phyloP scores from a whole-genome alignment of 768 basidiomycete species.

The Suillus variegatus region DNA sequence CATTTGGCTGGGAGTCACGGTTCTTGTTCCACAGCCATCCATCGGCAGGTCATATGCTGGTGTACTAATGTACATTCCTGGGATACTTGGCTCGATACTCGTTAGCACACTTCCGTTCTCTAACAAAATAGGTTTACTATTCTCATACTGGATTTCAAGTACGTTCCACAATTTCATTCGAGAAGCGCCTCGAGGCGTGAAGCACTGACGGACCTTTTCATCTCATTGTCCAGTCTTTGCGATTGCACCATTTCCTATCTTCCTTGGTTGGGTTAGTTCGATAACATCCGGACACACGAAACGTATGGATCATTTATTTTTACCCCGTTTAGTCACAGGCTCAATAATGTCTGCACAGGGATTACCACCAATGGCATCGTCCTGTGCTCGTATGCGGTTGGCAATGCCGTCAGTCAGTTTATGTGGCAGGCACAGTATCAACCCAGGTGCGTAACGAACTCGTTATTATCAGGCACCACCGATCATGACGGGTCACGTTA shows the following conservation, averaged over 20 bases:
- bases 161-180: slow-evolving; percentile 23
- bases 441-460: slow-evolving; percentile 50
- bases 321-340: background rate
- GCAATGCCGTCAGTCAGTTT: slow-evolving; percentile 74
- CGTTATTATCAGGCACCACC: background rate
- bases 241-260: slow-evolving; percentile 65
- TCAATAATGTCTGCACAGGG: slow-evolving; percentile 35
- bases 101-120: slow-evolving; percentile 63
- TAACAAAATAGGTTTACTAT: slow-evolving; percentile 69
- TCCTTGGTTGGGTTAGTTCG: slow-evolving; percentile 71
- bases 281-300: slow-evolving; percentile 75
- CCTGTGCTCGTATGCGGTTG: slow-evolving; percentile 71
- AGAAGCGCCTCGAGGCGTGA: slow-evolving; percentile 4
- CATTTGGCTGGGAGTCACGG: slow-evolving; percentile 46
- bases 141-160: slow-evolving; percentile 78
- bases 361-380: slow-evolving; percentile 78
- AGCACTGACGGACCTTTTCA: slow-evolving; percentile 2
- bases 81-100: slow-evolving; percentile 69
- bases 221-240: slow-evolving; percentile 48
- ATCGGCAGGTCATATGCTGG: slow-evolving; percentile 72
- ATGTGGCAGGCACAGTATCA: slow-evolving; percentile 76
- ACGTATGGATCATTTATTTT: slow-evolving; percentile 39
- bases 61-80: slow-evolving; percentile 63
- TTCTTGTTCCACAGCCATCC: slow-evolving; percentile 39
- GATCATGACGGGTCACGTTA: background rate